A percentile compares a stretch with the other conserved stretches of the same genome.
Conservation (phyloP, 1,284 basidiomycete species). For the Stygiomarasmius scandens region DNA sequence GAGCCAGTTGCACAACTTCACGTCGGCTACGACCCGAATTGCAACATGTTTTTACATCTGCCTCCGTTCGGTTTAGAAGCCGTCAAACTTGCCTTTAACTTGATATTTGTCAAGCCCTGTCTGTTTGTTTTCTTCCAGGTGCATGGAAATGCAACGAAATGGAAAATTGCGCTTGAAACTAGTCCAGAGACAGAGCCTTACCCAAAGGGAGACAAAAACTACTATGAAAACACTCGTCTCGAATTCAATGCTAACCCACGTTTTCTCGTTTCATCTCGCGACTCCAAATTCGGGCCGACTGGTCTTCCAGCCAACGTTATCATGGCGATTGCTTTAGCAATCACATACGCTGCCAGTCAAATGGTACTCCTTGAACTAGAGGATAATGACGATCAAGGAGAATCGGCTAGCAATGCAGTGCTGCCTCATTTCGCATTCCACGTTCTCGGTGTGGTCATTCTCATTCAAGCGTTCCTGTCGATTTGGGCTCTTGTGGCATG, state of each 20-base stretch:
- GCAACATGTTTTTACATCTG: too few species aligned
- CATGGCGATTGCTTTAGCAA: neutral
- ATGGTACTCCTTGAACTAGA: neutral
- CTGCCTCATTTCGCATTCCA: neutral
- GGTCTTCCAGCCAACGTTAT: neutral
- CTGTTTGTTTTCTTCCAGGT: neutral
- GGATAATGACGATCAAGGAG: neutral
- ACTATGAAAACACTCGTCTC: neutral
- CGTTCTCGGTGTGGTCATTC: neutral
- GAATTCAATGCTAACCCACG: neutral
- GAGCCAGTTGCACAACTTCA: too few species aligned
- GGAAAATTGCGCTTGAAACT: neutral
- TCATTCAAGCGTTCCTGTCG: neutral
- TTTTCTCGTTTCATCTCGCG: neutral
- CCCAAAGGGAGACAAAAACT: neutral
- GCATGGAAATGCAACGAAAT: neutral
- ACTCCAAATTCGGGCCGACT: neutral
- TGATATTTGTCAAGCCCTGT: neutral
- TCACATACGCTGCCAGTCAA: neutral
- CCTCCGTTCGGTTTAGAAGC: too few species aligned
- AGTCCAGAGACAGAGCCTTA: too few species aligned
- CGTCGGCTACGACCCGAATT: too few species aligned
- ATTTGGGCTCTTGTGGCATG: neutral
- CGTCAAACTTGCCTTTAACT: too few species aligned
- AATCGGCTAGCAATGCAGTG: neutral